Conservation (phyloP, 495 filamentous ascomycete genomes). For the Talaromyces borbonicus region DNA sequence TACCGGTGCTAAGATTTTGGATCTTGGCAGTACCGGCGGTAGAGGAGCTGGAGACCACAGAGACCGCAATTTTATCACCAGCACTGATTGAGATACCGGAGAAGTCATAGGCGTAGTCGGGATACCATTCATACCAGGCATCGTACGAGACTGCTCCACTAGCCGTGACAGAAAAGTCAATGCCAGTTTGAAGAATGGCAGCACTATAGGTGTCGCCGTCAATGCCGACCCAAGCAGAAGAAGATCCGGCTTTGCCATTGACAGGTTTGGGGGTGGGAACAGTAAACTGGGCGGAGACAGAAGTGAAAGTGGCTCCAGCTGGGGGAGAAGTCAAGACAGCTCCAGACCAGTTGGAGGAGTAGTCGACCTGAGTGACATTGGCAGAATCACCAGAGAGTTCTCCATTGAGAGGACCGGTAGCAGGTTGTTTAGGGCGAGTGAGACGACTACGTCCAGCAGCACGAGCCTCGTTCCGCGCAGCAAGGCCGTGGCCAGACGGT, state of each 20-base stretch:
- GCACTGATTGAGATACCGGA: constrained; percentile 37
- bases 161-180: constrained; percentile 42
- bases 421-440: constrained; percentile 17
- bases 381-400: constrained; percentile 14
- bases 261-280: constrained; percentile 42
- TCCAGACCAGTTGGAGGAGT: constrained; percentile 55
- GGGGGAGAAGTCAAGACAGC: constrained; percentile 36
- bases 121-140: constrained; percentile 60
- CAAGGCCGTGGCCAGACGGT: constrained; percentile 16
- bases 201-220: constrained; percentile 48
- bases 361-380: constrained; percentile 26
- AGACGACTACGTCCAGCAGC: constrained; percentile 8
- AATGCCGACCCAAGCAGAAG: constrained; percentile 53
- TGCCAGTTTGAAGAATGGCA: constrained; percentile 51
- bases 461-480: constrained; percentile 9
- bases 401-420: neutral
- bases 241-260: constrained; percentile 25
- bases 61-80: constrained; percentile 46
- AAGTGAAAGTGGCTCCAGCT: constrained; percentile 32
- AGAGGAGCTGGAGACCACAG: constrained; percentile 35
- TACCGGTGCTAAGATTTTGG: constrained; percentile 45
- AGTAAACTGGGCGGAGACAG: constrained; percentile 45
- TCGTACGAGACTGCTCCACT: constrained; percentile 32
- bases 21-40: constrained; percentile 43
- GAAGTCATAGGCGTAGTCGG: constrained; percentile 47